These are phyloP conservation scores for Pisolithus albus DNA, from an alignment of 768 basidiomycete genomes.

Conservation along the genomic window DNA sequence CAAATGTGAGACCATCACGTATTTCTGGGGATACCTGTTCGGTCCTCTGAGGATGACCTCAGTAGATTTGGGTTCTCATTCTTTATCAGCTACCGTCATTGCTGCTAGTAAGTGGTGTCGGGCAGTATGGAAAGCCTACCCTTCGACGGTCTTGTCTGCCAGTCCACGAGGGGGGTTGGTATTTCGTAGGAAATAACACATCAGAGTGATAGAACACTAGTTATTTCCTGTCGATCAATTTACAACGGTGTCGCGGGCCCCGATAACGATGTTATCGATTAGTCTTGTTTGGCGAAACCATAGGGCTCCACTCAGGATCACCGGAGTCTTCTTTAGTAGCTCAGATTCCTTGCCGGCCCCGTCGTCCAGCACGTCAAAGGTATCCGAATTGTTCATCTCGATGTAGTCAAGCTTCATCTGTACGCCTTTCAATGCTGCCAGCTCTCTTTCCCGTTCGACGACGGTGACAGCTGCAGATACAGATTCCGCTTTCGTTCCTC, in stretches of 20 bases:
- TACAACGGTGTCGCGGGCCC: constrained; percentile 28
- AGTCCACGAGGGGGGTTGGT: no score
- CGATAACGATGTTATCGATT: constrained; percentile 89
- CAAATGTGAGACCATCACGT: no score
- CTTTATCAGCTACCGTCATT: no score
- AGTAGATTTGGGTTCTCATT: no score
- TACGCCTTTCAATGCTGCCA: constrained; percentile 35
- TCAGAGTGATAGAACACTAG: not conserved
- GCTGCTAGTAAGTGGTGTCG: no score
- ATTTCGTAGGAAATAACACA: no score
- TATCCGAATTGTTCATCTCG: constrained; percentile 77
- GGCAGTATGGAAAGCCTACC: no score
- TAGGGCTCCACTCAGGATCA: constrained; percentile 80
- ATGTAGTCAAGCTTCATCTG: constrained; percentile 75
- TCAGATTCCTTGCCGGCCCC: constrained; percentile 21
- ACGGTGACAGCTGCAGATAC: constrained; percentile 37
- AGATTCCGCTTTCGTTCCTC: constrained; percentile 44
- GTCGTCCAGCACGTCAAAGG: constrained; percentile 56
- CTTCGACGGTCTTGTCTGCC: no score
- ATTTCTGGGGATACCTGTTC: no score
- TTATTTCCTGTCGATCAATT: not conserved
- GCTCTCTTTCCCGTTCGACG: constrained; percentile 27
- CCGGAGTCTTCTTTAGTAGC: constrained; percentile 23
- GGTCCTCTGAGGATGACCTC: no score
- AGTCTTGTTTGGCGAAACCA: constrained; percentile 83